Base-by-base conservation (phyloP, 352 stramenopile species). In the Stramenopiles sp. region DNA sequence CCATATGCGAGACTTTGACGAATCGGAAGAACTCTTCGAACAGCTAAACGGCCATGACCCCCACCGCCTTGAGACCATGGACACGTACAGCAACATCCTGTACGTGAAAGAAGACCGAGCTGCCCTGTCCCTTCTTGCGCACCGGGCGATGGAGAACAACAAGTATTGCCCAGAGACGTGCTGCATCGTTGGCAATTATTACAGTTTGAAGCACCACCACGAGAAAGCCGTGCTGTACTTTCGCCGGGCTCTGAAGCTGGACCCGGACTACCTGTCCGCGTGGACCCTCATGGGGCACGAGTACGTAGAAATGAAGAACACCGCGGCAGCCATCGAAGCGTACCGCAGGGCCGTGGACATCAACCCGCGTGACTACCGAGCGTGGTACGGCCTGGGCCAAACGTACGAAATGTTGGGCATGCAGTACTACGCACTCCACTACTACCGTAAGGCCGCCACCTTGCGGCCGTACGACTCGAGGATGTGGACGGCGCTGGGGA, bases 281-380 rank as follows among this genome's bases (percentile, higher is more conserved):
- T 99, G 94, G 93, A 99, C 93, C 34, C 84, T 99, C 3, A 96
- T 98, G 75, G 95, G 95, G 4, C 95, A 99, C 82, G 95, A 98
- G 81, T 98, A 96, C 81, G 87, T 98, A 34, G 94, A 99, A 82
- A 90, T 98, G 84, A 97, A 97, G 81, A 97, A 98, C 81, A 97
- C 93, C 34, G 91, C 89, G 68, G 91, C 91, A 3, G 94, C 94
- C 6, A 94, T 98, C 73, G 93, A 98, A 81, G 88, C 89, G 0
- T 98, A 98, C 79, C 89, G 93, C 30, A 86, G 92, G 69, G 94
- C 92, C 0, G 86, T 92, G 0, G 89, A 96, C 79, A 86, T 98
- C 4, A 95, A 89, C 78, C 83, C 85, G 12, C 83, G 88, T 31
- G 94, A 99, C 79, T 98, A 98, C 82, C 85, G 94, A 35, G 94